Conservation (phyloP, 2,329 filamentous ascomycete species). For the Rhexocercosporidium sp. region DNA sequence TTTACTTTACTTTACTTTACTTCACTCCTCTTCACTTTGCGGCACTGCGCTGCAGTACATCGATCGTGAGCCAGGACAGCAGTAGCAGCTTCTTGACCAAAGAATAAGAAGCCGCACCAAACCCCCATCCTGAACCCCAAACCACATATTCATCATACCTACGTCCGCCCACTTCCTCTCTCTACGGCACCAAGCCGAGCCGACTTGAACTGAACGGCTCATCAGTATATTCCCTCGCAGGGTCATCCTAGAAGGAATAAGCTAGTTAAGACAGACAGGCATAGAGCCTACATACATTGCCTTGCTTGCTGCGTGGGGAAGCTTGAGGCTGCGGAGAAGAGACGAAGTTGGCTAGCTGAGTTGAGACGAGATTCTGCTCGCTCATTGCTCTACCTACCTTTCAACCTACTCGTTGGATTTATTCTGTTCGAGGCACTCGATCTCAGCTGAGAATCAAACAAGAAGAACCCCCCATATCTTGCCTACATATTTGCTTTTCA, state of each 20-base stretch:
- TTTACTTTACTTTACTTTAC: not conserved
- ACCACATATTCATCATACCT: not conserved
- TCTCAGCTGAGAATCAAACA: conserved; percentile 28
- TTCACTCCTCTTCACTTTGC: not conserved
- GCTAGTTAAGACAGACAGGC: conserved; percentile 35
- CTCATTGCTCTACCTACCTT: conserved; percentile 1
- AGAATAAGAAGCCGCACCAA: conserved; percentile 31
- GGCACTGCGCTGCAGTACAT: not conserved
- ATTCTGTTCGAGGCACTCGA: not conserved
- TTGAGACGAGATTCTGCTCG: not conserved
- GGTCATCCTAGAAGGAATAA: conserved; percentile 17
- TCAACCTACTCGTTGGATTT: conserved; percentile 1
- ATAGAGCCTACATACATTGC: not conserved
- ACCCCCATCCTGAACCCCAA: conserved; percentile 10
- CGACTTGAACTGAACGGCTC: not conserved
- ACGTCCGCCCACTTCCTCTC: not conserved
- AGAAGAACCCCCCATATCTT: conserved; percentile 7
- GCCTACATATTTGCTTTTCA: no score
- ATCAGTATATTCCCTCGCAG: not conserved
- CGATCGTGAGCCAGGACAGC: not conserved
- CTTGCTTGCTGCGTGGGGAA: conserved; percentile 18
- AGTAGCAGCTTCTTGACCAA: not conserved
- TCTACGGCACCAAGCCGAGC: not conserved
- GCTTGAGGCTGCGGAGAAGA: not conserved
- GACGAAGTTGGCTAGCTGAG: not conserved